These are phyloP conservation scores for Fusarium brevicatenulatum DNA, from an alignment of 2,329 filamentous ascomycete species.

Conservation along the genomic window DNA sequence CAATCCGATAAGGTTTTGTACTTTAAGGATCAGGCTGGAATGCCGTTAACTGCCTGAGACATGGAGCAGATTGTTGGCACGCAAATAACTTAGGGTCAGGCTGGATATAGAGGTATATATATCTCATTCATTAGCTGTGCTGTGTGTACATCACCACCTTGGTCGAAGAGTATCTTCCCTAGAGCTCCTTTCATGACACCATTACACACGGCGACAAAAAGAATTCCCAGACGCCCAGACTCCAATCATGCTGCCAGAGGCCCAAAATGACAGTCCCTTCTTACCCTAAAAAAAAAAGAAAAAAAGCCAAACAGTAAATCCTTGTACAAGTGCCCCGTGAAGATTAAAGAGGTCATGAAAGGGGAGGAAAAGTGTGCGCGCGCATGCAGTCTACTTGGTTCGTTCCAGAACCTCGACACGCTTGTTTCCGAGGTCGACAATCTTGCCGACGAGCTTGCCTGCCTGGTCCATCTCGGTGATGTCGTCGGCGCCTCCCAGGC, in stretches of 20 bases:
- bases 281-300: slow-evolving; percentile 10
- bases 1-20: not conserved
- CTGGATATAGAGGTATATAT: slow-evolving; percentile 11
- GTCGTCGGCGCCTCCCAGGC: slow-evolving; percentile 91
- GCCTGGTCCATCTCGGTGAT: slow-evolving; percentile 75
- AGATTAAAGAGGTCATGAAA: slow-evolving; percentile 26
- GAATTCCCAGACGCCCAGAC: slow-evolving; percentile 32
- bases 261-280: slow-evolving; percentile 15
- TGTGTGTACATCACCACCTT: slow-evolving; percentile 14
- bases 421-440: slow-evolving; percentile 79
- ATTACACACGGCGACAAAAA: slow-evolving; percentile 13
- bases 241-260: slow-evolving; percentile 25
- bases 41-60: not conserved
- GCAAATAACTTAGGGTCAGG: not conserved
- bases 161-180: not conserved
- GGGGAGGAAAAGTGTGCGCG: not conserved
- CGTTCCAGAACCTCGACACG: slow-evolving; percentile 64
- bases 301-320: slow-evolving; percentile 1
- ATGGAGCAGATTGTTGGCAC: not conserved
- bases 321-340: slow-evolving; percentile 14
- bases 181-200: slow-evolving; percentile 5
- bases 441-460: slow-evolving; percentile 74
- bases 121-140: slow-evolving; percentile 19
- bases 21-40: not conserved
- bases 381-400: slow-evolving; percentile 1